Evolutionary conservation across 1,284 basidiomycete species (phyloP).

Genomic region (Austropuccinia psidii): DNA sequence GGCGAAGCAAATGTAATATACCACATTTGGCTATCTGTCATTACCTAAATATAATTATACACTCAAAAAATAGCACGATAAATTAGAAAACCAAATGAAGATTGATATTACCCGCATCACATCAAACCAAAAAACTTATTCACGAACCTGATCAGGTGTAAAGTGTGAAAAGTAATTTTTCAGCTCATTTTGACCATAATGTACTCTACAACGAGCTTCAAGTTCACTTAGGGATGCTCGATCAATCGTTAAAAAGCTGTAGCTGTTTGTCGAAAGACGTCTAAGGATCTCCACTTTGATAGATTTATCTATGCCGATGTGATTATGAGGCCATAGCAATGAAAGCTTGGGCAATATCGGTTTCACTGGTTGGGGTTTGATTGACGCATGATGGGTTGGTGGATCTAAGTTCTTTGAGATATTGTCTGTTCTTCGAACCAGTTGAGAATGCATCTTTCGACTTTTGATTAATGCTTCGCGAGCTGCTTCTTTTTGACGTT

Average conservation of each 20-base stretch:
- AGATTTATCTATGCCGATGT: slow-evolving; percentile 31
- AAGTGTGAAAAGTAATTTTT: slow-evolving; percentile 30
- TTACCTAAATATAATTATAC: slow-evolving; percentile 30
- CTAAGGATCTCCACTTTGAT: slow-evolving; percentile 32
- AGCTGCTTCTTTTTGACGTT: slow-evolving; percentile 34
- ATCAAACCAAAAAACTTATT: not conserved
- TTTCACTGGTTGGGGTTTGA: not conserved
- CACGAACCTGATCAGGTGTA: slow-evolving; percentile 18
- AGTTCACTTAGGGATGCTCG: slow-evolving; percentile 11
- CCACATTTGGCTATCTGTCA: slow-evolving; percentile 36
- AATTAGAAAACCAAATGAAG: not conserved
- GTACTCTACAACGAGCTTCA: not conserved
- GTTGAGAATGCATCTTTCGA: not conserved
- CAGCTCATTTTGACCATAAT: slow-evolving; percentile 16
- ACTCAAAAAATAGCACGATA: not conserved
- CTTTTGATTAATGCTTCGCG: slow-evolving; percentile 34
- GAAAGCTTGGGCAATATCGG: slow-evolving; percentile 9
- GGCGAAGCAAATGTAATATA: slow-evolving; percentile 30
- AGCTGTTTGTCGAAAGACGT: slow-evolving; percentile 9
- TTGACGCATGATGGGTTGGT: not conserved
- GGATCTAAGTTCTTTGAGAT: not conserved
- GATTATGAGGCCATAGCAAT: slow-evolving; percentile 30
- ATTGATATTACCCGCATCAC: not conserved
- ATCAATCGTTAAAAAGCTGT: slow-evolving; percentile 29
- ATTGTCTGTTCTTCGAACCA: not conserved